Percentiles rank a stretch among this genome's conserved stretches.
These are phyloP conservation scores for Trametes versicolor DNA, from an alignment of 1,284 basidiomycete species.

Conservation along the genomic window DNA sequence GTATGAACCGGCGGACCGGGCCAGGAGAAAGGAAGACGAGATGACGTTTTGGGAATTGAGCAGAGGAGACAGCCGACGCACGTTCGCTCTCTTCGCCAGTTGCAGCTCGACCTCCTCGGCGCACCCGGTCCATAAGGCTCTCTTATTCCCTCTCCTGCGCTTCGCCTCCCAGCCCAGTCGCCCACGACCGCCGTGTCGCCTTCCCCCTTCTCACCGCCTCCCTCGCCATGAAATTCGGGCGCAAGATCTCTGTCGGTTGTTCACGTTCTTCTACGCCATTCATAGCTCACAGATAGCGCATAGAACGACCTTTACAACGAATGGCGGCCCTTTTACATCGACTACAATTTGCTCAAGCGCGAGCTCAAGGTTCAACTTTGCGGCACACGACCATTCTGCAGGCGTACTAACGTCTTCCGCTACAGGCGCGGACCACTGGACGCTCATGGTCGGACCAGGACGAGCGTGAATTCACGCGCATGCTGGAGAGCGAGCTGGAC, in stretches of 20 bases:
- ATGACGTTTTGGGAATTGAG: conserved; percentile 8
- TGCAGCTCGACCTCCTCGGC: neutral
- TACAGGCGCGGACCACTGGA: conserved; percentile 65
- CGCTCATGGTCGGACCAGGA: conserved; percentile 80
- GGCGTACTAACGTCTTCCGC: conserved; percentile 11
- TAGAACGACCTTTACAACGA: conserved; percentile 89
- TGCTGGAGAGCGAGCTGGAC: conserved; percentile 90
- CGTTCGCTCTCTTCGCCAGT: conserved; percentile 9
- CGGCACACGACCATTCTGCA: conserved; percentile 26
- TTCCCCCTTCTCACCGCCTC: conserved; percentile 8
- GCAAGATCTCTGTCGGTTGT: conserved; percentile 82
- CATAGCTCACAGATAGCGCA: conserved; percentile 12
- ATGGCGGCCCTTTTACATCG: conserved; percentile 91
- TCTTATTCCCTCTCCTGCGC: conserved; percentile 4
- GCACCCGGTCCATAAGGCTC: neutral
- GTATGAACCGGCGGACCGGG: neutral
- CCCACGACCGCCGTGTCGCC: conserved; percentile 5
- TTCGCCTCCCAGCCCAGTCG: conserved; percentile 1
- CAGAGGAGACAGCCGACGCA: conserved; percentile 8
- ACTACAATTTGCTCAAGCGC: conserved; percentile 91
- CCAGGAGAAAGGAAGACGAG: neutral
- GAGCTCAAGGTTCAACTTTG: conserved; percentile 77
- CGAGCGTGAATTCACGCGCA: conserved; percentile 81
- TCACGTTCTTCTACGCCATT: conserved; percentile 9
- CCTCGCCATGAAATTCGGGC: conserved; percentile 84